Conservation (phyloP, 169 alveolate species). For the Plasmodium knowlesi region DNA sequence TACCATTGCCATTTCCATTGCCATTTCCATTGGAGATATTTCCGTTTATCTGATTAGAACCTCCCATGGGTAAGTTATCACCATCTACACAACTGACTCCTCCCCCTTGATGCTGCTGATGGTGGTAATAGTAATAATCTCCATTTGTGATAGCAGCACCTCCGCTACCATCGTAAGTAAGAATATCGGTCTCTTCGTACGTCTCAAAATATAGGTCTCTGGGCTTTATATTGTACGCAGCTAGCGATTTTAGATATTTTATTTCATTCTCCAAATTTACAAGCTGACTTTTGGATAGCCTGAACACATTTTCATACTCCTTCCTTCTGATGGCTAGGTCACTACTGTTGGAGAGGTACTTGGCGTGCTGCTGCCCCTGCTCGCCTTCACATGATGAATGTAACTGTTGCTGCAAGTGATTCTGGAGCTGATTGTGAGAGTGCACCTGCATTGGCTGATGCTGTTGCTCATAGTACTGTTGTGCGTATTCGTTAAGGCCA, state of each 20-base stretch:
- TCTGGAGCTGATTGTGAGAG: neutral
- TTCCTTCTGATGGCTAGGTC: slow-evolving; percentile 13
- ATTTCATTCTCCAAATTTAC: slow-evolving; percentile 47
- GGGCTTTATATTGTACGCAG: slow-evolving; percentile 24
- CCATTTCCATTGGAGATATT: too few relatives aligned
- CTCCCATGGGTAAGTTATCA: neutral
- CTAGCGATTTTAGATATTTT: slow-evolving; percentile 29
- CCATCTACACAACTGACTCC: neutral
- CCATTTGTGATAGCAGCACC: neutral
- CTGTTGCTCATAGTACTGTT: neutral
- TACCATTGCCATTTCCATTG: too few relatives aligned
- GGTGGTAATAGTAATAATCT: neutral
- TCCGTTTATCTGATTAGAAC: neutral
- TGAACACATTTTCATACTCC: slow-evolving; percentile 26
- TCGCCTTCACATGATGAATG: neutral
- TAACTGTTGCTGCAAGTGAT: too few relatives aligned
- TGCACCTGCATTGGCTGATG: neutral
- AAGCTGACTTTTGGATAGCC: slow-evolving; percentile 38
- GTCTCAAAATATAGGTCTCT: slow-evolving; percentile 51
- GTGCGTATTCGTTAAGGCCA: neutral
- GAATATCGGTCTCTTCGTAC: slow-evolving; percentile 23
- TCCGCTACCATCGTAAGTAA: neutral
- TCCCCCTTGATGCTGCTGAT: neutral
- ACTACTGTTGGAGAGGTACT: neutral
- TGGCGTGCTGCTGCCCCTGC: neutral